phyloP scores from a whole-genome alignment of 1,139 yeast genomes.

The Zygosaccharomyces sapae region DNA sequence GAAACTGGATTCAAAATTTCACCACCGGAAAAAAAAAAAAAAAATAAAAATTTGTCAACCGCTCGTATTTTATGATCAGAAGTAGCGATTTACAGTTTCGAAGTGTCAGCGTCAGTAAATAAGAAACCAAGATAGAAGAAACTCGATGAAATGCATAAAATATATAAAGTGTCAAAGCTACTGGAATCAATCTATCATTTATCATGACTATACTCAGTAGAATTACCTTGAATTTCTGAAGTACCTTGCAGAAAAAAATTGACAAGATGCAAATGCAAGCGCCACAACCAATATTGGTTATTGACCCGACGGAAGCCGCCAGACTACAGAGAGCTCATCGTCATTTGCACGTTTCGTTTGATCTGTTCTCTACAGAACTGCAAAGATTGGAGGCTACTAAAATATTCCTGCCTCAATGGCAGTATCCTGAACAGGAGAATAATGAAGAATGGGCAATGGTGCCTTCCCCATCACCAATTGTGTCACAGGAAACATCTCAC shows the following conservation, averaged over 20 bases:
- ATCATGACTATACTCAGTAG: neutral
- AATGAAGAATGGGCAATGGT: neutral
- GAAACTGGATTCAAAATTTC: conserved; percentile 1
- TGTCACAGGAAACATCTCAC: neutral
- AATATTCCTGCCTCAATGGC: neutral
- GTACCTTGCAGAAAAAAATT: neutral
- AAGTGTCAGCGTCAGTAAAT: conserved; percentile 11
- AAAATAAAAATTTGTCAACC: neutral
- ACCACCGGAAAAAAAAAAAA: neutral
- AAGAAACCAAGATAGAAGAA: neutral
- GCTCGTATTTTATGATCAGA: neutral
- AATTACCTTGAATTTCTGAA: neutral
- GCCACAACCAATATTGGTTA: conserved; percentile 1
- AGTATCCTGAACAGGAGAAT: conserved; percentile 10
- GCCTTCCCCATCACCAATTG: neutral
- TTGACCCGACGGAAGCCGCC: neutral
- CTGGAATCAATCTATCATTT: too few species aligned
- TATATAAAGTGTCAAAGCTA: too few species aligned
- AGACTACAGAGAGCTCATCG: neutral
- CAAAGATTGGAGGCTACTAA: conserved; percentile 5
- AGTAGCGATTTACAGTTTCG: neutral
- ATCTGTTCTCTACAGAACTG: conserved; percentile 4
- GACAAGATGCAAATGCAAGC: neutral
- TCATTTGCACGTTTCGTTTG: conserved; percentile 5
- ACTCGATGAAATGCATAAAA: neutral